Conservation (phyloP, 441 rosid genomes). For the Oxalis stricta region DNA sequence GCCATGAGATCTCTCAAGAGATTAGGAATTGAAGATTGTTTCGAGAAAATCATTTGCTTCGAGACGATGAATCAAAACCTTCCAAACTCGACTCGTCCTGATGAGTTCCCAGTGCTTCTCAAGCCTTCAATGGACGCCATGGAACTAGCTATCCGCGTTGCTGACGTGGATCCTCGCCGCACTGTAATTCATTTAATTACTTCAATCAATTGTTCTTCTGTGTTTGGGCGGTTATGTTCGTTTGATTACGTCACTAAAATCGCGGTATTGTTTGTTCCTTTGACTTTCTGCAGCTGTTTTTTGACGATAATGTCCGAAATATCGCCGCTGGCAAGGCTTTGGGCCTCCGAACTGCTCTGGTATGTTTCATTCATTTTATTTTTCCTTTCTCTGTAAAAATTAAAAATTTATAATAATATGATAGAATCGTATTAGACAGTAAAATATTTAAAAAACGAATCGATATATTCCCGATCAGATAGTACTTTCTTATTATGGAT, state of each 20-base stretch:
- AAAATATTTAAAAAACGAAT: too few species aligned
- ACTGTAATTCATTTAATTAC: slow-evolving; percentile 22
- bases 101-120: slow-evolving; percentile 53
- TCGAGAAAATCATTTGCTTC: slow-evolving; percentile 65
- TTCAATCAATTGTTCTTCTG: not conserved
- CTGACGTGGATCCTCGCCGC: slow-evolving; percentile 45
- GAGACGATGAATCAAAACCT: slow-evolving; percentile 67
- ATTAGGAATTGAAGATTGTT: slow-evolving; percentile 59
- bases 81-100: slow-evolving; percentile 39
- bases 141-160: slow-evolving; percentile 44
- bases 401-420: too few species aligned
- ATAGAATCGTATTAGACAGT: too few species aligned
- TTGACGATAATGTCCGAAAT: slow-evolving; percentile 63
- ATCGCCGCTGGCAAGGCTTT: slow-evolving; percentile 54
- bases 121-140: slow-evolving; percentile 74
- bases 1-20: slow-evolving; percentile 36
- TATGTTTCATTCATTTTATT: slow-evolving; percentile 1
- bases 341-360: slow-evolving; percentile 65
- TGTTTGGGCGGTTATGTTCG: not conserved
- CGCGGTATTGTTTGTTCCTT: not conserved
- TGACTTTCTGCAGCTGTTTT: slow-evolving; percentile 34
- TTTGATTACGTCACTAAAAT: not conserved
- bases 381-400: not conserved
- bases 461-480: too few species aligned
- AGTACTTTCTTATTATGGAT: too few species aligned